These are phyloP conservation scores for Trichoderma brevicompactum DNA, from an alignment of 2,329 filamentous ascomycete species.

Conservation along the genomic window DNA sequence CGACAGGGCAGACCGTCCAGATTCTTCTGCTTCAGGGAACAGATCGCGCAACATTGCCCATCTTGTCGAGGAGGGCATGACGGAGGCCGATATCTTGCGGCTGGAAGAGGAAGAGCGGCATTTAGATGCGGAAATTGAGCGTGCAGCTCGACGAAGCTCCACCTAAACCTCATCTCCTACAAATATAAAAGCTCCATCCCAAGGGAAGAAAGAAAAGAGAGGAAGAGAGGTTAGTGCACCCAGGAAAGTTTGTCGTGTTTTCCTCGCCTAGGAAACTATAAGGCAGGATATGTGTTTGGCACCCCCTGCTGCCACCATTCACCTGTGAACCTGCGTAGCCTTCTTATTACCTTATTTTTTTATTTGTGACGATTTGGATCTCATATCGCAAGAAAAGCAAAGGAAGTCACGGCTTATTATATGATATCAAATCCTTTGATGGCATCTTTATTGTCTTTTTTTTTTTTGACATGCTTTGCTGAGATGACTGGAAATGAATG, in stretches of 20 bases:
- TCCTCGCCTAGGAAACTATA: background rate
- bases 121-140: slow-evolving; percentile 61
- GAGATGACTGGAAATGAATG: slow-evolving; percentile 19
- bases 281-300: background rate
- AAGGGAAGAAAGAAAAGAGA: background rate
- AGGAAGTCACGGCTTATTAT: slow-evolving; percentile 3
- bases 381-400: slow-evolving; percentile 2
- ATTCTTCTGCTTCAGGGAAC: slow-evolving; percentile 39
- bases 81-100: slow-evolving; percentile 57
- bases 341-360: background rate
- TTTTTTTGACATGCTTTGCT: background rate
- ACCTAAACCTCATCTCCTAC: background rate
- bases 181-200: background rate
- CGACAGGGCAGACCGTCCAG: background rate
- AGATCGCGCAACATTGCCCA: slow-evolving; percentile 51
- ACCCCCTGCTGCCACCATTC: background rate
- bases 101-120: slow-evolving; percentile 63
- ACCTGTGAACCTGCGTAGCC: background rate
- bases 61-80: slow-evolving; percentile 65
- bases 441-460: background rate
- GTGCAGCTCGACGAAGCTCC: slow-evolving; percentile 39
- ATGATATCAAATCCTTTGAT: background rate
- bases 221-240: background rate
- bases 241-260: background rate
- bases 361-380: slow-evolving; percentile 1